Evolutionary conservation across 2,329 filamentous ascomycete species (phyloP), one percentile per base, ranked within the genome.

Genomic region (Diplodia scrobiculata): DNA sequence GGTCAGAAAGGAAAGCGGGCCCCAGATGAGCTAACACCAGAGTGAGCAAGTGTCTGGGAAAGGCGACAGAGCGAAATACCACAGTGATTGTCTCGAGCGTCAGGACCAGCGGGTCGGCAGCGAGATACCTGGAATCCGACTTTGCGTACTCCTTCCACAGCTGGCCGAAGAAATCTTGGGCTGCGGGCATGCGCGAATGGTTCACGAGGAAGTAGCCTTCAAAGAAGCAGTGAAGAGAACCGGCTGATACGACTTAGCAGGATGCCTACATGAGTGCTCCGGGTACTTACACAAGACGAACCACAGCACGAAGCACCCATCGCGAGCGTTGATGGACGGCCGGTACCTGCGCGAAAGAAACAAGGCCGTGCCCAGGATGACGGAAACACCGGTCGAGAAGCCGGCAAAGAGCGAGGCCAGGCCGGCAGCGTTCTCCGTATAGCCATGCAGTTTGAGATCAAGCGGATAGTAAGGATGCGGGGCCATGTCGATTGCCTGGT

Each of bases 61-160:
- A 5, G n/a, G 1, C 2, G 21, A 27, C 19, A n/a, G 13, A 6
- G 5, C 19, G 17, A 25, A 69, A 60, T 68, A 77, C 72, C 38
- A 84, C 83, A 6, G 84, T 86, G 66, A 85, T 72, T 65, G 81
- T 76, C 73, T 86, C 84, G 83, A 86, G 85, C 70, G 79, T 81
- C n/a, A 84, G 76, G n/a, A 84, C 75, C 69, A 86, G 85, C 21
- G 81, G 72, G 70, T 86, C 82, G 14, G 76, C 78, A 1, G 80
- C 83, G 52, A 86, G 76, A 72, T 86, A 86, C 68, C 84, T 81
- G 2, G 83, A 85, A 73, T 86, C 84, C 9, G 82, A 84, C 41
- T 85, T 78, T 2, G 84, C 79, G 74, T 86, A 86, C 70, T 86
- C 84, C 71, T 85, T 86, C 84, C 84, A 86, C 1, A 84, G 76